Evolutionary conservation across 495 filamentous ascomycete genomes (phyloP).

Genomic region (Achaetomiella virescens): DNA sequence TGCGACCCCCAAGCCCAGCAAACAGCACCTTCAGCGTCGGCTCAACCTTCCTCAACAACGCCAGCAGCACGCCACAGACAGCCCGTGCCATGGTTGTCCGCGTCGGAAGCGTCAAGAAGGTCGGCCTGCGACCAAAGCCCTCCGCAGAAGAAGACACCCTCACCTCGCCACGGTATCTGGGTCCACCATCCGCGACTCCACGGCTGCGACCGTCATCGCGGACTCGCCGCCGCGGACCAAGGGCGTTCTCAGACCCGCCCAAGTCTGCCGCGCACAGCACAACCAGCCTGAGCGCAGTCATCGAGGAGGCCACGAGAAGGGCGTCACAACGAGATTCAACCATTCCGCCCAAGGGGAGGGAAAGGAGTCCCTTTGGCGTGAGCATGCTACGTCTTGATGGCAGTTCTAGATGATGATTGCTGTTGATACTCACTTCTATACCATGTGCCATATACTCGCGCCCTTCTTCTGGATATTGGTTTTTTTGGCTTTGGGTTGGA

Average conservation of each 20-base stretch:
- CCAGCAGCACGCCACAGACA: conserved; percentile 46
- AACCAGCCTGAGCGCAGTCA: conserved; percentile 47
- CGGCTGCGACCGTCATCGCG: conserved; percentile 43
- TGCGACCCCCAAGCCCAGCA: conserved; percentile 40
- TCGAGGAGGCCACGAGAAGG: conserved; percentile 44
- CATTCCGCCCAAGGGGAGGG: conserved; percentile 27
- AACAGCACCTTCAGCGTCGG: conserved; percentile 54
- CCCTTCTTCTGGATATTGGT: neutral
- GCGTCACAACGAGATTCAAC: conserved; percentile 32
- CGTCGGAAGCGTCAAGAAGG: conserved; percentile 46
- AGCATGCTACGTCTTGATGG: conserved; percentile 39
- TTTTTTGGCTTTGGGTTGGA: neutral
- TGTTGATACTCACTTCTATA: neutral
- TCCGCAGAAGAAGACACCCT: conserved; percentile 21
- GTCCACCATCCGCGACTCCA: conserved; percentile 28
- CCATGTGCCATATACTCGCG: neutral
- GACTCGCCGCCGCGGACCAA: conserved; percentile 43
- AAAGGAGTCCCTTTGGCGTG: conserved; percentile 49
- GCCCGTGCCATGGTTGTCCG: conserved; percentile 49
- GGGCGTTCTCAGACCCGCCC: conserved; percentile 55
- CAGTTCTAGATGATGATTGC: neutral
- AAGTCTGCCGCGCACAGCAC: conserved; percentile 31
- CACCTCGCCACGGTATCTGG: conserved; percentile 19
- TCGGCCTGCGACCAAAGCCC: conserved; percentile 19
- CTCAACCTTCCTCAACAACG: conserved; percentile 58